Conservation (phyloP, 139 green algal species). For the Coelastrella sp. region DNA sequence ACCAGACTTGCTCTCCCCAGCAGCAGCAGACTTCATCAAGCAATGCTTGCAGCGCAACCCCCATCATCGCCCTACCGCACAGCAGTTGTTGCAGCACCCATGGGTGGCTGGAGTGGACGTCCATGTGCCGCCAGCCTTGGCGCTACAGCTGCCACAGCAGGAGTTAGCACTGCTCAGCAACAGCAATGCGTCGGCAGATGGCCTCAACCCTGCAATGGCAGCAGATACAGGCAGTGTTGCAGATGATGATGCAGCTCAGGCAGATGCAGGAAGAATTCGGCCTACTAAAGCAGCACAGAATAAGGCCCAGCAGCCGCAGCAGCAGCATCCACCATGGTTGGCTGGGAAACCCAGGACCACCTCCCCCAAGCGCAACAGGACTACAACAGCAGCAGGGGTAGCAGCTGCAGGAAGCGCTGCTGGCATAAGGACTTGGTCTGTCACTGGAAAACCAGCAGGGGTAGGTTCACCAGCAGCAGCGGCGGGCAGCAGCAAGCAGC, state of each 20-base stretch:
- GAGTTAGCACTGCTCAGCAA: background rate
- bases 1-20: too few species aligned
- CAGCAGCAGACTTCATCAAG: background rate
- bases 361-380: background rate
- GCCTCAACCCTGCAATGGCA: background rate
- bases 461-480: background rate
- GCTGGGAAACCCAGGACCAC: background rate
- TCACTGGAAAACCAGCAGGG: background rate
- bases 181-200: background rate
- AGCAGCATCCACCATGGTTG: too few species aligned
- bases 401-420: background rate
- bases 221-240: background rate
- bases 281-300: too few species aligned
- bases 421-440: background rate
- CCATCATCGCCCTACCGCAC: constrained; percentile 67
- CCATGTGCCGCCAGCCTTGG: constrained; percentile 9
- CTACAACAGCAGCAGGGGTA: background rate
- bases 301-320: too few species aligned
- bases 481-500: background rate
- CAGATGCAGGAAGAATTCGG: too few species aligned
- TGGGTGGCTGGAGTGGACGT: constrained; percentile 69
- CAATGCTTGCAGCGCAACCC: constrained; percentile 75
- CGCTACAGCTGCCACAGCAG: background rate
- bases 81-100: constrained; percentile 77
- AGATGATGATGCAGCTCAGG: too few species aligned